A percentile compares a stretch with the other conserved stretches of the same genome.
These are phyloP conservation scores for Tolypocladium paradoxum DNA, from an alignment of 2,329 filamentous ascomycete species.

Conservation along the genomic window DNA sequence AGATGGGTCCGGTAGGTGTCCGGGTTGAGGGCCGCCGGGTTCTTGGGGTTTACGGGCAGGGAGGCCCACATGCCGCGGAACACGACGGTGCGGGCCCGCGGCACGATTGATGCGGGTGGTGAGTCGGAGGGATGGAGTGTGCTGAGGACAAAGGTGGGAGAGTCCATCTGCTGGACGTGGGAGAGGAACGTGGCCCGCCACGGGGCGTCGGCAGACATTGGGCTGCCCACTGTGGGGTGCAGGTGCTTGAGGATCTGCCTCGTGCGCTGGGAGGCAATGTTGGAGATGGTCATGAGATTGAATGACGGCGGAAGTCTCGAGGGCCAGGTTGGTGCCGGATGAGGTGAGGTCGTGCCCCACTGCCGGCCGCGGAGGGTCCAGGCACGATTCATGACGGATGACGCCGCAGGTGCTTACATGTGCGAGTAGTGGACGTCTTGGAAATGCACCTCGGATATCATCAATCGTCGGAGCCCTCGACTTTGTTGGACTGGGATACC, in stretches of 20 bases:
- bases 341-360: background rate
- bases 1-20: constrained; percentile 61
- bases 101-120: constrained; percentile 17
- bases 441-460: no score
- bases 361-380: background rate
- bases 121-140: constrained; percentile 28
- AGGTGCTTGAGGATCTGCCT: constrained; percentile 12
- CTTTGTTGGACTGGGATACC: no score
- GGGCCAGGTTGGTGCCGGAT: background rate
- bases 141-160: constrained; percentile 39
- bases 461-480: background rate
- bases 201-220: constrained; percentile 28
- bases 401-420: background rate
- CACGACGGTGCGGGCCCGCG: constrained; percentile 68
- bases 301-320: rapidly evolving
- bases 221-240: constrained; percentile 15
- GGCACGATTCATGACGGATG: no score
- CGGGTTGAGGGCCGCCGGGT: constrained; percentile 63
- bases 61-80: constrained; percentile 76
- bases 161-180: constrained; percentile 35
- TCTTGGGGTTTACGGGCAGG: constrained; percentile 61
- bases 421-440: background rate
- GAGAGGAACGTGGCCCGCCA: constrained; percentile 42
- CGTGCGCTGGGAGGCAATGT: background rate
- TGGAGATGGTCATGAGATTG: background rate